These are phyloP conservation scores for Kodamaea alishanica DNA, from an alignment of 1,139 yeast genomes.

Conservation along the genomic window DNA sequence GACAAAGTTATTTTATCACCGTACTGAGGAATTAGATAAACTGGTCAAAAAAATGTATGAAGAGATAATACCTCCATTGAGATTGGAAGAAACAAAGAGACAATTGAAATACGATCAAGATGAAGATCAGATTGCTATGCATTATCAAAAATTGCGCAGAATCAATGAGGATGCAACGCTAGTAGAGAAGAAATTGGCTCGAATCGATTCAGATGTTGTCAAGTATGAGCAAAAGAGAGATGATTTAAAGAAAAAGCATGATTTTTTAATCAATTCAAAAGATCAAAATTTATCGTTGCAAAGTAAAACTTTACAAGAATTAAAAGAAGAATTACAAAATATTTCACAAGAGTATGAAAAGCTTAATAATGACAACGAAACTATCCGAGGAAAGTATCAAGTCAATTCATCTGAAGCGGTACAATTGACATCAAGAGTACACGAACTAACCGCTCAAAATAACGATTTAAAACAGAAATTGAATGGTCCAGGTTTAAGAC, in stretches of 20 bases:
- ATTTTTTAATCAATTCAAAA: constrained; percentile 17
- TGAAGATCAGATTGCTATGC: constrained; percentile 45
- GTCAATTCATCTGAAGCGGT: constrained; percentile 53
- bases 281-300: constrained; percentile 17
- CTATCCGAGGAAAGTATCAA: constrained; percentile 49
- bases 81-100: constrained; percentile 45
- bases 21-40: constrained; percentile 30
- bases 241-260: constrained; percentile 18
- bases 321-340: constrained; percentile 27
- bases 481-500: constrained; percentile 42
- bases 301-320: constrained; percentile 23
- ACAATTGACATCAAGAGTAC: constrained; percentile 36
- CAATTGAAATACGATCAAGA: constrained; percentile 50
- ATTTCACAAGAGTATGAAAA: constrained; percentile 26
- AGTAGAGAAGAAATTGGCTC: constrained; percentile 45
- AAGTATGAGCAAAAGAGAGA: constrained; percentile 18
- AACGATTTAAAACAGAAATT: constrained; percentile 31
- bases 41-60: constrained; percentile 17
- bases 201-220: constrained; percentile 33
- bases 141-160: constrained; percentile 45
- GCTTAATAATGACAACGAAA: constrained; percentile 35
- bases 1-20: constrained; percentile 37
- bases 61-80: constrained; percentile 25
- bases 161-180: constrained; percentile 48
- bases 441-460: constrained; percentile 26